Percentiles rank a stretch among this genome's conserved stretches.
Conservation (phyloP, 75 land plant species). For the Pinus albicaulis region DNA sequence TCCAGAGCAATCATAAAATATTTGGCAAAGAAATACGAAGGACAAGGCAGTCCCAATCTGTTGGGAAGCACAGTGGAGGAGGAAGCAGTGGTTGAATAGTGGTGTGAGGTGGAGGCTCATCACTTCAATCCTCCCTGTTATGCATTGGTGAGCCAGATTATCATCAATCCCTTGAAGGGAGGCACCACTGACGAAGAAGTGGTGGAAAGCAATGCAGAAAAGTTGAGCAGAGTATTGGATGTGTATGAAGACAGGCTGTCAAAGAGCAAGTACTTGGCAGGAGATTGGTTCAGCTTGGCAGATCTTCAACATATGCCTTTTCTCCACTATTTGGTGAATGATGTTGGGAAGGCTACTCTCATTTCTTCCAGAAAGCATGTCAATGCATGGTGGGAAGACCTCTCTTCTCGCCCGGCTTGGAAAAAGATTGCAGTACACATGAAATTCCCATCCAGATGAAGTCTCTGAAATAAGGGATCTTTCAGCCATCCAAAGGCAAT, state of each 20-base stretch:
- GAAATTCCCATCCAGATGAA: background rate
- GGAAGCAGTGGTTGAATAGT: slow-evolving; percentile 45
- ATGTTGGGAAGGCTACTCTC: slow-evolving; percentile 7
- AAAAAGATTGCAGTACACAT: slow-evolving; percentile 13
- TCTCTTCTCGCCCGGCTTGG: slow-evolving; percentile 40
- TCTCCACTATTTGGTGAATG: slow-evolving; percentile 17
- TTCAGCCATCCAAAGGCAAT: no score
- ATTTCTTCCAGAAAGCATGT: slow-evolving; percentile 35
- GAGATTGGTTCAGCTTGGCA: slow-evolving; percentile 31
- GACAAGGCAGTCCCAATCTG: slow-evolving; percentile 30
- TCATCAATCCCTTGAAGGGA: slow-evolving; percentile 11
- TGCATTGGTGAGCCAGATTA: slow-evolving; percentile 8
- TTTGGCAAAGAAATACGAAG: slow-evolving; percentile 33
- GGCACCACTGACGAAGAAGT: background rate
- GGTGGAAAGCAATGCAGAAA: slow-evolving; percentile 6
- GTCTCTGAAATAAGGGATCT: no score
- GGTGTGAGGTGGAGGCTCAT: slow-evolving; percentile 68
- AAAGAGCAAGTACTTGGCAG: slow-evolving; percentile 24
- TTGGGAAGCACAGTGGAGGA: slow-evolving; percentile 27
- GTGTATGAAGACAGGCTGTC: slow-evolving; percentile 22
- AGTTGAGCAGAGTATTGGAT: slow-evolving; percentile 30
- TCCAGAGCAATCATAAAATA: slow-evolving; percentile 58
- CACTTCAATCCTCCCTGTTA: slow-evolving; percentile 31
- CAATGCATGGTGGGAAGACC: slow-evolving; percentile 57
- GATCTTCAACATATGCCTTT: slow-evolving; percentile 29